Evolutionary conservation across 306 rosid species (phyloP), one percentile per base, ranked within the genome.

Genomic region (Castanea crenata): DNA sequence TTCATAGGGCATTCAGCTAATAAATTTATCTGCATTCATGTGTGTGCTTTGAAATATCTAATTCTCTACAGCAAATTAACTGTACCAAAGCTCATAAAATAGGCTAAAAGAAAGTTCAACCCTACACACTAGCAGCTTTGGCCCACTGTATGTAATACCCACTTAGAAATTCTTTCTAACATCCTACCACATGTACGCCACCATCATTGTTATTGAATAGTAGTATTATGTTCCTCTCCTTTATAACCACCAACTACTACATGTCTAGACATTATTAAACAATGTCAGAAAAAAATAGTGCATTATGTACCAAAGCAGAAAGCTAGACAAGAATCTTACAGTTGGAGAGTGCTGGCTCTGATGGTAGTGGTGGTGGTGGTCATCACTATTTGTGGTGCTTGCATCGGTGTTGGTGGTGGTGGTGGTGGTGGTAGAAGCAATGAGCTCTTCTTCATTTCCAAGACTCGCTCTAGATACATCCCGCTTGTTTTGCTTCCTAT

Each of bases 391-490:
- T 44, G 78, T 75, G 69, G 84, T 78, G 85, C 68, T 86, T 20
- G n/a, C 72, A 35, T 9, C 20, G 72, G 18, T 35, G 2, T n/a
- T 59, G 21, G 74, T 80, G 63, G 16, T 12, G 15, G 11, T 38
- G 46, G 80, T 38, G 46, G 80, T 70, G 29, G 95, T 61, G 54
- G 83, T 77, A 75, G 94, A 63, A 78, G 89, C 84, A 34, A 85
- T 73, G 74, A 95, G 90, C 81, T 95, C 99, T 80, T 95, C 96
- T 81, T 95, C 98, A 71, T 95, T 95, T 62, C 99, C 99, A 82
- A 95, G 88, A 83, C 99, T 95, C 56, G 98, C 94, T 77, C 98
- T 88, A 21, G 98, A 91, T 63, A 91, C 80, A 16, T 89, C 94
- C 51, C 92, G 85, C 84, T 95, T 95, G 93, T 95, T 92, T 74